Base-by-base conservation (phyloP, 257 asterid species). In the Verbascum thapsus region DNA sequence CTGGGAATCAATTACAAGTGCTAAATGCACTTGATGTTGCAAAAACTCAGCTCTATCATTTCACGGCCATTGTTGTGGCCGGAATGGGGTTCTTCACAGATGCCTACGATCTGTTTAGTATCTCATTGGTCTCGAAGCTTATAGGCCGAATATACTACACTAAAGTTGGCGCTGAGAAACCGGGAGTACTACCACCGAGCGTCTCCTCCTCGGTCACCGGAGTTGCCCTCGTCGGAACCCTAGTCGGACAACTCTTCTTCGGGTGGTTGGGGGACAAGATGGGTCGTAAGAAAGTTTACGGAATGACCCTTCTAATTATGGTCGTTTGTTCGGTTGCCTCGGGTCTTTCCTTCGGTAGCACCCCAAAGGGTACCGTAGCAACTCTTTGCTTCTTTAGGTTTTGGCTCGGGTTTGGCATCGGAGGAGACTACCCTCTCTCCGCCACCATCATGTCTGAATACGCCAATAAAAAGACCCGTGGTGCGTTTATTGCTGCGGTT, bases 11-110 rank as follows among this genome's bases (percentile, higher is more conserved):
- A 16, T 68, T 73, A 57, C 67, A 73, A 61, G 78, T 73, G 68
- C 68, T 67, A 19, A 61, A 51, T 13, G 78, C 78, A 57, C 74
- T 73, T 45, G 78, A 73, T 41, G 47, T 58, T 0, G 78, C 78
- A 2, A 68, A 68, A 20, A 63, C 71, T 10, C 74, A 73, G 42
- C 22, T 57, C 6, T 63, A 63, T 19, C 61, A 63, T 23, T 23
- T 63, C 37, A 63, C 69, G 0, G 48, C 69, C 6, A 63, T 63
- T 7, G 30, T 63, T 0, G 37, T 50, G 1, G 60, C 69, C 1
- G 69, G 69, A 12, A 51, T 63, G 69, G 61, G 69, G 7, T 50
- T 63, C 6, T 63, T 63, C 69, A 63, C 69, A 0, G 60, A 51
- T 18, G 69, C 69, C 9, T 63, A 63, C 37, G 69, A 63, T 50